A percentile compares a stretch with the other conserved stretches of the same genome.
Evolutionary conservation across 2,329 filamentous ascomycete genomes (phyloP).

Genomic region (Aspergillus sp.): DNA sequence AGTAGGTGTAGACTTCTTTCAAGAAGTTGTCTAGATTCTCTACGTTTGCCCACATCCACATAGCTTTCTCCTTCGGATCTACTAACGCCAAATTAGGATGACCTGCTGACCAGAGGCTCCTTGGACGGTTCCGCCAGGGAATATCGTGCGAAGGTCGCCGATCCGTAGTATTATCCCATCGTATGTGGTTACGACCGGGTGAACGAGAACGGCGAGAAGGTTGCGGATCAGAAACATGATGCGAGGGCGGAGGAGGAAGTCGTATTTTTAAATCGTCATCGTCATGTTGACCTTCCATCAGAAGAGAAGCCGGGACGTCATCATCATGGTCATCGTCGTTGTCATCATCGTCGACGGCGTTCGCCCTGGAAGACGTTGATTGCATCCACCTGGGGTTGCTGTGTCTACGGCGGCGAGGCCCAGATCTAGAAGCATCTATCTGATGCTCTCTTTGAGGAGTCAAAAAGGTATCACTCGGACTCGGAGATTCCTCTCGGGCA

Average conservation of each 20-base stretch:
- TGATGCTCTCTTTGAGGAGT: constrained; percentile 25
- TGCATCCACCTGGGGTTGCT: constrained; percentile 35
- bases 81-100: constrained; percentile 42
- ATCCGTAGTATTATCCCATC: constrained; percentile 51
- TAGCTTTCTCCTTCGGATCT: constrained; percentile 71
- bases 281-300: constrained; percentile 55
- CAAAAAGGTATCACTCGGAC: constrained; percentile 43
- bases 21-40: constrained; percentile 87
- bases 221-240: constrained; percentile 23
- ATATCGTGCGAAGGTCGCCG: constrained; percentile 40
- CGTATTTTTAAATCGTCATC: constrained; percentile 40
- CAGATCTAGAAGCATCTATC: constrained; percentile 16
- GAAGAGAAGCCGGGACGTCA: constrained; percentile 63
- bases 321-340: constrained; percentile 51
- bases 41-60: constrained; percentile 93
- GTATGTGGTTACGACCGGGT: constrained; percentile 45
- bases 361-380: constrained; percentile 29
- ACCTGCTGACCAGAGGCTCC: constrained; percentile 27
- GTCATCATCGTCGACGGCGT: constrained; percentile 59
- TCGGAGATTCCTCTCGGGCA: constrained; percentile 48
- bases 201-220: constrained; percentile 40
- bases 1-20: constrained; percentile 83
- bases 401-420: constrained; percentile 26
- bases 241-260: constrained; percentile 35
- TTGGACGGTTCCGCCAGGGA: constrained; percentile 19